phyloP scores from a whole-genome alignment of 495 filamentous ascomycete species.

The Neurospora discreta region DNA sequence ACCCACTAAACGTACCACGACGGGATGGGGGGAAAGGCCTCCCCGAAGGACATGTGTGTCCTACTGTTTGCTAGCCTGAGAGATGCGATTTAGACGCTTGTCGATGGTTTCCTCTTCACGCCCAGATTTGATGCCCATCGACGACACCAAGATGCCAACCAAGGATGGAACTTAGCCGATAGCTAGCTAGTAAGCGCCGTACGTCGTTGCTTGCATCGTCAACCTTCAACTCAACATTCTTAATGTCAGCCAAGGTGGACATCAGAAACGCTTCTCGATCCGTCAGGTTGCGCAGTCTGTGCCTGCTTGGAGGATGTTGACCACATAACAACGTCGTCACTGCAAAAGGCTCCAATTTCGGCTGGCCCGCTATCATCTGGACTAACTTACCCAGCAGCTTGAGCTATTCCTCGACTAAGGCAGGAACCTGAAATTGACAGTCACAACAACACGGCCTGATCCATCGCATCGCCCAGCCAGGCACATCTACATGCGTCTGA shows the following conservation, averaged over 20 bases:
- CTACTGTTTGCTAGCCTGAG: not conserved
- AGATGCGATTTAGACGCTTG: not conserved
- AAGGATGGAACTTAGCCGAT: not conserved
- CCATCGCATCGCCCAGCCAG: not conserved
- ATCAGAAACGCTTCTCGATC: not conserved
- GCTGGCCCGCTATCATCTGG: not conserved
- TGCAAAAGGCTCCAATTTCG: not conserved
- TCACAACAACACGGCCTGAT: not conserved
- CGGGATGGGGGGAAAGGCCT: not conserved
- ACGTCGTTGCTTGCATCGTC: not conserved
- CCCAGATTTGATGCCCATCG: not conserved
- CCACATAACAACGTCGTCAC: not conserved
- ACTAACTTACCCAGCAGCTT: not conserved
- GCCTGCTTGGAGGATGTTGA: not conserved
- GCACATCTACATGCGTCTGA: not conserved
- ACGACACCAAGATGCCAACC: not conserved
- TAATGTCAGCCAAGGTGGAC: not conserved
- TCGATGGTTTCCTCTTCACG: not conserved
- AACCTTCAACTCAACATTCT: not conserved
- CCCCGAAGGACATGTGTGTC: not conserved
- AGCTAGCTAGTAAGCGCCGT: not conserved
- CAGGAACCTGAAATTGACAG: not conserved
- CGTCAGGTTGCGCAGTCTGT: not conserved
- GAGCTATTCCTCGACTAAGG: not conserved
- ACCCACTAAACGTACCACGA: not conserved